Percentiles rank a stretch among this genome's conserved stretches.
Conservation (phyloP, 2,329 filamentous ascomycete species). For the Fusarium euwallaceae region DNA sequence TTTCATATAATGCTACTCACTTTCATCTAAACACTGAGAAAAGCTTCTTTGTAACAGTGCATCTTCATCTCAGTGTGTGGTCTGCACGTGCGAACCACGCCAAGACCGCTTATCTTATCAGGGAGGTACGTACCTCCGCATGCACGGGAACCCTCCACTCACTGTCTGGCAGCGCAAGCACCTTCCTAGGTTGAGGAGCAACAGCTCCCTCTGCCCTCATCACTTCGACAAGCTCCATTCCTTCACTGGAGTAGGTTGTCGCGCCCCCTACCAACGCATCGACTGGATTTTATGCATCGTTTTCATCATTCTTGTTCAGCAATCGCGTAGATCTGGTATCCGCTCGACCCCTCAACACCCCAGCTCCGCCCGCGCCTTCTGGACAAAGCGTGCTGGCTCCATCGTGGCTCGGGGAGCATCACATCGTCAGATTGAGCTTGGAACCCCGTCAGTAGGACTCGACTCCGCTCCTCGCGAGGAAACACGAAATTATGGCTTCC, state of each 20-base stretch:
- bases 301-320: neutral
- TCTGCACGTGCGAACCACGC: conserved; percentile 2
- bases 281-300: conserved; percentile 9
- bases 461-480: neutral
- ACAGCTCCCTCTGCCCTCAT: conserved; percentile 22
- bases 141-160: conserved; percentile 15
- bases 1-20: too few species aligned
- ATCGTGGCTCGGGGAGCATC: conserved; percentile 14
- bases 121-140: conserved; percentile 29
- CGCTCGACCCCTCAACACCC: neutral
- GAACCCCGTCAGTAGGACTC: neutral
- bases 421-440: conserved; percentile 25
- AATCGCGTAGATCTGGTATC: neutral
- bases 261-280: neutral
- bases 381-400: conserved; percentile 14
- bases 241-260: conserved; percentile 11
- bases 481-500: conserved; percentile 47
- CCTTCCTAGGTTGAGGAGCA: conserved; percentile 9
- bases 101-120: conserved; percentile 40
- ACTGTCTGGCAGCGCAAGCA: conserved; percentile 18
- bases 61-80: neutral
- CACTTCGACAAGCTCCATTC: conserved; percentile 30
- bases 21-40: neutral
- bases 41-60: neutral
- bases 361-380: neutral